Conservation (phyloP, 768 basidiomycete genomes). For the Boletus reticulatus region DNA sequence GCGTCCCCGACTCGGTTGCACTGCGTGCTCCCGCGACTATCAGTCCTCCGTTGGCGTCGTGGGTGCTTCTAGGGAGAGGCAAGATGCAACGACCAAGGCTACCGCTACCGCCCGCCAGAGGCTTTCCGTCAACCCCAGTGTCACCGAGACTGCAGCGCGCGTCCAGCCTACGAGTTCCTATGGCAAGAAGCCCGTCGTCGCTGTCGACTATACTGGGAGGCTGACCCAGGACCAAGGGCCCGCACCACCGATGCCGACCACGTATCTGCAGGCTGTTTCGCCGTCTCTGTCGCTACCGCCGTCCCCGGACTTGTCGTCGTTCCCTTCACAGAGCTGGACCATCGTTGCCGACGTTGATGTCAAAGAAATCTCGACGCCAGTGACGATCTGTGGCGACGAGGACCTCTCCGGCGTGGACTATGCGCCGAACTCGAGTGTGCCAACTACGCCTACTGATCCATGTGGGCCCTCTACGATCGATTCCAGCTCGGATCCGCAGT, state of each 20-base stretch:
- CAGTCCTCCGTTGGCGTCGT: too few relatives aligned
- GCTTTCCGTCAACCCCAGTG: neutral
- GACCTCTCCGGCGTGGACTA: too few relatives aligned
- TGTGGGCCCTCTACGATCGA: too few relatives aligned
- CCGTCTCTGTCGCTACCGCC: neutral
- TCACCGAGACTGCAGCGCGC: too few relatives aligned
- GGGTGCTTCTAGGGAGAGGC: neutral
- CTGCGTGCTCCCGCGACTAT: too few relatives aligned
- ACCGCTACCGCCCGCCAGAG: neutral
- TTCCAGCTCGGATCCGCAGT: neutral
- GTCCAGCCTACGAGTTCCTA: neutral
- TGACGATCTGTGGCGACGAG: too few relatives aligned
- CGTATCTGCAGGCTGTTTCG: neutral
- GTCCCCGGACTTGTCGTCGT: neutral
- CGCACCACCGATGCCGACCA: neutral
- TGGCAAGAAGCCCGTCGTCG: neutral
- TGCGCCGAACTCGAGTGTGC: too few relatives aligned
- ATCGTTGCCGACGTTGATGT: neutral
- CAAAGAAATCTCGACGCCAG: neutral
- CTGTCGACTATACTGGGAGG: neutral
- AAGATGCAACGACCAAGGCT: neutral
- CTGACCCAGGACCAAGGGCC: neutral
- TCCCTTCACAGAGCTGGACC: conserved; percentile 9
- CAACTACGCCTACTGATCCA: too few relatives aligned
- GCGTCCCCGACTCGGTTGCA: too few relatives aligned